A percentile compares a stretch with the other conserved stretches of the same genome.
phyloP scores from a whole-genome alignment of 345 rosid species.

The Citrus reticulata region DNA sequence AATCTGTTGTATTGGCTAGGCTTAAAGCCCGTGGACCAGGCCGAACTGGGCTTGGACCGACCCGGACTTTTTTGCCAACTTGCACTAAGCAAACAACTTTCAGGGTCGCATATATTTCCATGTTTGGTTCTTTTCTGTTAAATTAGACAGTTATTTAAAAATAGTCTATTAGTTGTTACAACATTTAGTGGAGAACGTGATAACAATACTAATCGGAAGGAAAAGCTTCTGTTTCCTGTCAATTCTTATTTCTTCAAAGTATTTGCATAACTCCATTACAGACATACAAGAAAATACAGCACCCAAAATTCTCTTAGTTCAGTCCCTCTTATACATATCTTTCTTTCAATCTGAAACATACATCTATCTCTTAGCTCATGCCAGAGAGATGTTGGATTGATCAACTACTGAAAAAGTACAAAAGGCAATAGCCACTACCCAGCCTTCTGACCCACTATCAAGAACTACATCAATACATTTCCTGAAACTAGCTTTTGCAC shows the following conservation, averaged over 20 bases:
- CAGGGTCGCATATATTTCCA: too few relatives aligned
- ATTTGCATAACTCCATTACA: background rate
- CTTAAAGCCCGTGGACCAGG: too few relatives aligned
- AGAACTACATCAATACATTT: background rate
- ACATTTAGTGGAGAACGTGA: too few relatives aligned
- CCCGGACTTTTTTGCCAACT: too few relatives aligned
- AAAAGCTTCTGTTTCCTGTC: background rate
- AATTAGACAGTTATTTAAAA: background rate
- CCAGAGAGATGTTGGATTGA: conserved; percentile 5
- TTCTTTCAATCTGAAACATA: conserved; percentile 2
- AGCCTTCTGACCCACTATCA: conserved; percentile 3
- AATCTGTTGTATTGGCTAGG: too few relatives aligned
- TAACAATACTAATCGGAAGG: background rate
- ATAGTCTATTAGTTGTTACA: background rate
- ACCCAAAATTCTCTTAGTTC: background rate
- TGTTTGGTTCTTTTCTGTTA: background rate
- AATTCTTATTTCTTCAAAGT: background rate
- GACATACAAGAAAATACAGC: background rate
- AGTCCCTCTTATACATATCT: background rate
- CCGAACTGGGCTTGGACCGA: too few relatives aligned
- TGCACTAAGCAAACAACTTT: background rate
- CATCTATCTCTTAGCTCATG: background rate
- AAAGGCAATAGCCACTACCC: background rate
- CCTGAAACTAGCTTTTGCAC: conserved; percentile 3
- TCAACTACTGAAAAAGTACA: background rate